Percentiles rank a stretch among this genome's conserved stretches.
Evolutionary conservation across 768 basidiomycete species (phyloP).

Genomic region (Sarcomyxa edulis): DNA sequence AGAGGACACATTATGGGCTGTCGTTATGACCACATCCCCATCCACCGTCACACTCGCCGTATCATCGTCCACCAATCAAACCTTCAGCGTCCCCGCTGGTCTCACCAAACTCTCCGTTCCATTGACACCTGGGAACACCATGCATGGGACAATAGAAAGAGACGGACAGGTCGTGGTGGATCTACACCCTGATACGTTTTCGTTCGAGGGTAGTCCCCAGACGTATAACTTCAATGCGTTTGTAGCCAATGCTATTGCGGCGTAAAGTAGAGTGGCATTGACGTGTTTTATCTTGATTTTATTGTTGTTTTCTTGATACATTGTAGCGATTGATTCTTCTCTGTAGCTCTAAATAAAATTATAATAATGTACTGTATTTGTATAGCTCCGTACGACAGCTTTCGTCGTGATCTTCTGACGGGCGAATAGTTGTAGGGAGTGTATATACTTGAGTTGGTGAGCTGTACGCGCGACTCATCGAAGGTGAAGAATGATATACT

Average conservation of each 20-base stretch:
- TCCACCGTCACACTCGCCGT: constrained; percentile 53
- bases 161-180: constrained; percentile 40
- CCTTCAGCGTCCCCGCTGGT: constrained; percentile 50
- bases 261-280: no score
- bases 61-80: constrained; percentile 34
- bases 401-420: no score
- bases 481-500: no score
- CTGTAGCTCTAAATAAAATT: no score
- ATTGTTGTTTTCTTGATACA: no score
- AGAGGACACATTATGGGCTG: constrained; percentile 61
- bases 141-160: constrained; percentile 45
- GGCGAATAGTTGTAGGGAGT: no score
- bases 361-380: no score
- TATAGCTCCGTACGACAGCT: no score
- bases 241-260: constrained; percentile 40
- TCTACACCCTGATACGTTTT: constrained; percentile 44
- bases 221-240: constrained; percentile 72
- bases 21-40: constrained; percentile 55
- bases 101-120: constrained; percentile 57
- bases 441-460: no score
- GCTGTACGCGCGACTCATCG: no score
- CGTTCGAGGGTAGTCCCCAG: constrained; percentile 46
- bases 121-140: constrained; percentile 44
- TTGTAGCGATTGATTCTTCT: no score
- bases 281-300: no score